Conservation (phyloP, 2,329 filamentous ascomycete genomes). For the Monosporascus cannonballus region DNA sequence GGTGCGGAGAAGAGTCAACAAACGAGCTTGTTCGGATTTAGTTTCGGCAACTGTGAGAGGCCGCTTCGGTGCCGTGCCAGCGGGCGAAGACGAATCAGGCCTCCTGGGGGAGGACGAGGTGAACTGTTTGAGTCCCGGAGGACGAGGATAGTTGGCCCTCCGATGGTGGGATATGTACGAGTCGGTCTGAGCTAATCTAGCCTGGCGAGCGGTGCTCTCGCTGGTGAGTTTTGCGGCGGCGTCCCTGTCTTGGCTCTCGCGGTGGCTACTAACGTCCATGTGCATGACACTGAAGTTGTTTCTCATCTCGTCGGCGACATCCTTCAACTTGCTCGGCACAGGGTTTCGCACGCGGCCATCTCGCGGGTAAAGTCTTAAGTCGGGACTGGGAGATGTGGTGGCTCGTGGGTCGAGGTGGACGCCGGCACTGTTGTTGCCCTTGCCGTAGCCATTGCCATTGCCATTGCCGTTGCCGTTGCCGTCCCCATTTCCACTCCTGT, state of each 20-base stretch:
- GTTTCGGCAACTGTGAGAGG: conserved; percentile 40
- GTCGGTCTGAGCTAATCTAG: conserved; percentile 47
- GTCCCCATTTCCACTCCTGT: background rate
- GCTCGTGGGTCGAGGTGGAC: background rate
- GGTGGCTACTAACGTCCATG: conserved; percentile 43
- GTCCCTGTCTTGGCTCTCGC: conserved; percentile 42
- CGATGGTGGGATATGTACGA: conserved; percentile 46
- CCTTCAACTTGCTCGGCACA: conserved; percentile 56
- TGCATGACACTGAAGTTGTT: conserved; percentile 61
- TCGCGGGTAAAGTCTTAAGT: conserved; percentile 25
- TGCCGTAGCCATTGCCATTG: background rate
- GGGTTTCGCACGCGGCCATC: conserved; percentile 51
- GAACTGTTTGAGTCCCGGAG: conserved; percentile 22
- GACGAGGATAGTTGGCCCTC: conserved; percentile 29
- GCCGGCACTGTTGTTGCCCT: background rate
- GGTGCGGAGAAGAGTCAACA: conserved; percentile 50
- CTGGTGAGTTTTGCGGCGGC: conserved; percentile 55
- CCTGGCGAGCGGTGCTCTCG: conserved; percentile 53
- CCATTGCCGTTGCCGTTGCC: background rate
- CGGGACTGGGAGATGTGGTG: conserved; percentile 14
- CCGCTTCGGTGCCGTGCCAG: conserved; percentile 10
- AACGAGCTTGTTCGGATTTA: conserved; percentile 53
- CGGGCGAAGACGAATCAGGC: conserved; percentile 10
- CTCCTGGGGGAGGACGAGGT: conserved; percentile 12
- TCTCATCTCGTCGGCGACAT: conserved; percentile 48